Evolutionary conservation across 202 grass and related monocot genomes (phyloP), one percentile per base, ranked within the genome.

Genomic region (Setaria viridis): DNA sequence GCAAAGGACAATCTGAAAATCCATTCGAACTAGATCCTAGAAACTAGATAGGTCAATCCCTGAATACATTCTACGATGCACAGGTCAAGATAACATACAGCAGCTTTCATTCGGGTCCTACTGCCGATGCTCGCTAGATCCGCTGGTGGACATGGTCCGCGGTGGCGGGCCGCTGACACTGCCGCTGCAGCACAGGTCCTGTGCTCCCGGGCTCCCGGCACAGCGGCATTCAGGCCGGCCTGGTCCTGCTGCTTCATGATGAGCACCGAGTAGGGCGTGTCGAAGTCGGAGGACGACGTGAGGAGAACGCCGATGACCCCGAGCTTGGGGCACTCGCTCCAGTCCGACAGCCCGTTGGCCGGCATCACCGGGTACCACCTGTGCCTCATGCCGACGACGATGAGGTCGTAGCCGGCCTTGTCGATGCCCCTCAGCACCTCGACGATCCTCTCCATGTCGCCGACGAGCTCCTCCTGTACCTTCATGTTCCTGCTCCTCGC

Each of bases 191-290:
- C 87, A 85, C 29, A 62, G 7, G 69, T 82, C 77, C 69, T 86
- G 74, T 5, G 87, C 87, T 32, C 90, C 25, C 25, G 25, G 25
- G 25, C 25, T 25, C 25, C 83, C 6, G 82, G 82, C 67, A 86
- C 88, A 20, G 84, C 87, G 11, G 87, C 80, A n/a, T 82, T 85
- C 7, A 93, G 64, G 56, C 93, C 93, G 4, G 77, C 90, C 84
- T 95, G 93, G 83, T 95, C 89, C 73, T 98, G 95, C 75, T 98
- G 93, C 86, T 95, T 93, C 88, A 98, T 62, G 87, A 95, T 90
- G 57, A 98, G 77, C 67, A 98, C 86, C 7, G 95, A 92, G 68
- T 92, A 89, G 17, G 80, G 89, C 29, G 90, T 82, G 58, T 87
- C 80, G 74, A 95, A 94, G 49, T 98, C 95, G 21, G 93, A 85